These are phyloP conservation scores for Teratosphaeria zuluensis DNA, from an alignment of 2,329 filamentous ascomycete genomes.

Conservation along the genomic window DNA sequence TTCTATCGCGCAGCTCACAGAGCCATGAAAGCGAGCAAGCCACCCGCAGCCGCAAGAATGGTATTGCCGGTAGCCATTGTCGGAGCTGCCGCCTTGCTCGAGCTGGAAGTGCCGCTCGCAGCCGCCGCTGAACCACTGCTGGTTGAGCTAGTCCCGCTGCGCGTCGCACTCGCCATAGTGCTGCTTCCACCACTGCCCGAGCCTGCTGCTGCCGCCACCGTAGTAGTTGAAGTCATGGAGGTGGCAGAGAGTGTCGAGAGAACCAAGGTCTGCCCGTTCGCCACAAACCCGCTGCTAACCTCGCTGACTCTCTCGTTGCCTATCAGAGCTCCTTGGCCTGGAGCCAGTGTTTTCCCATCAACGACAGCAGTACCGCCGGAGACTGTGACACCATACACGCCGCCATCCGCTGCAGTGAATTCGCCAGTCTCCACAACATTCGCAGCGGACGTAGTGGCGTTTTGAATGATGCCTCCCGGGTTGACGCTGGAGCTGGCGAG, in stretches of 20 bases:
- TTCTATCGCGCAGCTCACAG: neutral
- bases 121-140: neutral
- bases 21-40: neutral
- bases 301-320: conserved; percentile 5
- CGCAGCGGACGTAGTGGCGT: neutral
- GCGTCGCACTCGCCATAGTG: neutral
- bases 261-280: conserved; percentile 3
- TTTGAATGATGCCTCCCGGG: neutral
- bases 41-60: neutral
- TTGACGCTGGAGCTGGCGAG: neutral
- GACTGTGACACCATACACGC: conserved; percentile 9
- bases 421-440: conserved; percentile 2
- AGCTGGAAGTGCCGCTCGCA: neutral
- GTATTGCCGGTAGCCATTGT: neutral
- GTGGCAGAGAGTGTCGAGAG: neutral
- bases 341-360: conserved; percentile 11
- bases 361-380: conserved; percentile 6
- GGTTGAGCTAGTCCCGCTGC: neutral
- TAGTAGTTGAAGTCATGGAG: neutral
- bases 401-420: conserved; percentile 10
- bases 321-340: conserved; percentile 3
- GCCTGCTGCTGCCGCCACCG: neutral
- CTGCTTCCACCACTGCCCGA: neutral
- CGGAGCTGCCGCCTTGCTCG: neutral
- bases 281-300: conserved; percentile 3